Evolutionary conservation across 2,329 filamentous ascomycete genomes (phyloP), one percentile per base, ranked within the genome.

Genomic region (Cercospora sojina): DNA sequence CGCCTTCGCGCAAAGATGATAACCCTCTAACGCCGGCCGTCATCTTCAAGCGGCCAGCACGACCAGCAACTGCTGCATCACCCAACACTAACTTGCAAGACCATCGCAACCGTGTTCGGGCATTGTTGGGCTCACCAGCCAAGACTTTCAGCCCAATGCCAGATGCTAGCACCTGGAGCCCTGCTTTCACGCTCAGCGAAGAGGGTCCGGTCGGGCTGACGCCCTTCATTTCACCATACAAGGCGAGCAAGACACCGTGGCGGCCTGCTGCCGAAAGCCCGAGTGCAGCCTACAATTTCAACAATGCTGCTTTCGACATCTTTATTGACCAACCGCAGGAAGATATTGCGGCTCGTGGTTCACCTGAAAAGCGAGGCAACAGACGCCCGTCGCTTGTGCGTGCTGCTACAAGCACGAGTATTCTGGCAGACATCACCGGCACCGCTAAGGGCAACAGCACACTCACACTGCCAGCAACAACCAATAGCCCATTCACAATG

Each of bases 71-170:
- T 62, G 97, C 94, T 0, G 90, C 92, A 18, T 98, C 94, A 13
- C 94, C 95, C 1, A 96, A 95, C 76, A 97, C 94, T 9, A 97
- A 96, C 75, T 85, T 98, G 20, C 89, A 90, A 65, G 88, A 95
- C 71, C 95, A 98, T 76, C 91, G 94, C 63, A 89, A 94, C 74
- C 90, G 88, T 71, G 92, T 98, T 69, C 86, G 86, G 67, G 86
- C 91, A 71, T 87, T 97, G 83, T 87, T 96, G 53, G 91, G 92
- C 23, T 95, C 92, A 5, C 92, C 92, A 3, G 84, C 87, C 61
- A 87, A 87, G 72, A 84, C 76, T 55, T 74, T 84, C 51, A 83
- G 81, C 68, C 80, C 82, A 70, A 77, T 87, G 61, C 72, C 72
- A 58, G 81, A 83, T 16, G 85, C 87, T 31, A 77, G 85, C 29